Percentiles rank a stretch among this genome's conserved stretches.
Conservation (phyloP, 2,329 filamentous ascomycete genomes). For the Botrytis sinoallii region DNA sequence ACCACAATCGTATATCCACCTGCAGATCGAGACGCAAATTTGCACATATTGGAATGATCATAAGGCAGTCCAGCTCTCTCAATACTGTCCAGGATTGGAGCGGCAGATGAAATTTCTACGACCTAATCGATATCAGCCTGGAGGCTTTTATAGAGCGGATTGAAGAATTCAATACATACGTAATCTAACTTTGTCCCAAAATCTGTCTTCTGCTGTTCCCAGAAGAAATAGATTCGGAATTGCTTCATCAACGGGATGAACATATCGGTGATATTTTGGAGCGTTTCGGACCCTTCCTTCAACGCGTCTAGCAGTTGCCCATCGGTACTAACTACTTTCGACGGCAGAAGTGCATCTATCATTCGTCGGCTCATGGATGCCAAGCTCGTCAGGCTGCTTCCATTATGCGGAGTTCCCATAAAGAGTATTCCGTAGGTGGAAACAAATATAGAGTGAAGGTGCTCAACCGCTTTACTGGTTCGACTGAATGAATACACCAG, state of each 20-base stretch:
- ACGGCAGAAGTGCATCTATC: not conserved
- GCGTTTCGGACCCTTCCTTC: not conserved
- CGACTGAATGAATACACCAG: not conserved
- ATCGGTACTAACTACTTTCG: not conserved
- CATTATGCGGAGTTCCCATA: not conserved
- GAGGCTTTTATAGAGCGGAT: too few species aligned
- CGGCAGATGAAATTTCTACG: not conserved
- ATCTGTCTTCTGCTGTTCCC: not conserved
- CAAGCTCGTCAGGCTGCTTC: not conserved
- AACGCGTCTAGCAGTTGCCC: not conserved
- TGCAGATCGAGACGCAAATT: not conserved
- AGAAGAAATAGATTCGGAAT: conserved; percentile 4
- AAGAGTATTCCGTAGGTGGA: not conserved
- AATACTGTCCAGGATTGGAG: not conserved
- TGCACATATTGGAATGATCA: conserved; percentile 6
- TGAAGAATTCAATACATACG: too few species aligned
- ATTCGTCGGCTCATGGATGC: not conserved
- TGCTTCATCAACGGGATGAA: not conserved
- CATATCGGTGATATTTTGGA: not conserved
- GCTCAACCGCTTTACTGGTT: not conserved
- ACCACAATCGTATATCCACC: not conserved
- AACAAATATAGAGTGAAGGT: not conserved
- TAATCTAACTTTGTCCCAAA: not conserved
- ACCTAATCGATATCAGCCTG: too few species aligned
- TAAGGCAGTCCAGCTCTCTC: conserved; percentile 2